phyloP scores from a whole-genome alignment of 148 eudicot genomes.

The Heliosperma pusillum region DNA sequence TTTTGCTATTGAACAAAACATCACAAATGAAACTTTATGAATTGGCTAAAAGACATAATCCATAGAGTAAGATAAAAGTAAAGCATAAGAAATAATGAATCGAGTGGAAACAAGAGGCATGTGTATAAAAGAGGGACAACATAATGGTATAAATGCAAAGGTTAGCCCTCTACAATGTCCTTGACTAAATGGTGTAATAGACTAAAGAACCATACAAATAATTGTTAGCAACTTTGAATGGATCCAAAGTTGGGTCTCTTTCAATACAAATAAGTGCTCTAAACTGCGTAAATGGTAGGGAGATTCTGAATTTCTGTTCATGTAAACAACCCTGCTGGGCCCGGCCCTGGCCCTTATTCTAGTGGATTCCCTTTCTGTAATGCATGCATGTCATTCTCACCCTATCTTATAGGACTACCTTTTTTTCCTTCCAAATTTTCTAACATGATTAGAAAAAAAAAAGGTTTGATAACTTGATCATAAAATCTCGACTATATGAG shows the following conservation, averaged over 20 bases:
- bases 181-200: conserved; percentile 2
- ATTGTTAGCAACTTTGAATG: conserved; percentile 1
- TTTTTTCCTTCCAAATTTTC: too few species aligned
- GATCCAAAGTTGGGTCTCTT: conserved; percentile 13
- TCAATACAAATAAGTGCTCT: neutral
- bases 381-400: conserved; percentile 15
- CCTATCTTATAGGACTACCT: too few species aligned
- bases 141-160: neutral
- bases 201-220: neutral
- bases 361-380: neutral
- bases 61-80: neutral
- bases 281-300: neutral
- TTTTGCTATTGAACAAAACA: too few species aligned
- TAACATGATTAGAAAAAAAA: too few species aligned
- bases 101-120: conserved; percentile 2
- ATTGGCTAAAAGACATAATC: neutral
- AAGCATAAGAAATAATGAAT: neutral
- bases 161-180: neutral
- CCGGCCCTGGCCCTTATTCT: neutral
- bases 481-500: too few species aligned
- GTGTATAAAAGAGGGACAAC: conserved; percentile 7
- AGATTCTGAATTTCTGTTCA: neutral
- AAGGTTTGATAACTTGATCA: too few species aligned
- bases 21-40: too few species aligned
- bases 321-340: neutral